Base-by-base conservation (phyloP, 1,284 basidiomycete genomes). In the Exobasidium rhododendri region DNA sequence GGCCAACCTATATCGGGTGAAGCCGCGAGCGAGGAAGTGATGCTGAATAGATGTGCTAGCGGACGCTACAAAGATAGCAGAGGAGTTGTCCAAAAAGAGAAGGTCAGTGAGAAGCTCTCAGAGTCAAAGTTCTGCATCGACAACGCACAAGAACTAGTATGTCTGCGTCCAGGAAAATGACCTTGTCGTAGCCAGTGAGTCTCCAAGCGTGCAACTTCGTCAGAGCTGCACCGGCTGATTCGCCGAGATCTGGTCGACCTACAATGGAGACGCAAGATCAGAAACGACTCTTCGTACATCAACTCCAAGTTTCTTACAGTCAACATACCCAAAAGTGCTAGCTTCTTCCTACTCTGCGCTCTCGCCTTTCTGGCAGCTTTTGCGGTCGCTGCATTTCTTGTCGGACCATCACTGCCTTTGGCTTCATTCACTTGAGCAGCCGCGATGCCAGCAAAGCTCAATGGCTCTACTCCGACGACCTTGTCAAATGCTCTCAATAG, bases 1-100 rank as follows among this genome's bases (percentile, higher is more conserved):
- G 94, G 94, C 94, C 94, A 98, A 69, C 94, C 94, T 30, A 92
- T 90, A 80, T 98, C 94, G 4, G 94, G 92, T 17, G 88, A 89
- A 10, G 94, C 94, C 46, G 93, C 89, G 69, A 85, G 81, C 4
- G 68, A 58, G 29, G n/a, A 71, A n/a, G 32, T 35, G 1, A 71
- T 59, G 11, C 50, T 44, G 64, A 75, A 75, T 35, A 75, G 70
- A 53, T 74, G 74, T 14, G 71, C 63, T 45, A 75, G 56, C 10
- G 70, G 70, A 7, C 68, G 66, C 35, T 40, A 17, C 35, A 7
- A 40, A 40, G 17, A 60, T 62, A 57, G 3, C n/a, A n/a, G n/a
- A 44, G 20, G 30, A 51, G 44, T n/a, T 31, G 4, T 30, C 1
- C 3, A n/a, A 56, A 20, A 13, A 6, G 45, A 10, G 4, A 40